Base-by-base conservation (phyloP, 176 grass and related monocot genomes). In the Rhipidocladum racemiflorum region DNA sequence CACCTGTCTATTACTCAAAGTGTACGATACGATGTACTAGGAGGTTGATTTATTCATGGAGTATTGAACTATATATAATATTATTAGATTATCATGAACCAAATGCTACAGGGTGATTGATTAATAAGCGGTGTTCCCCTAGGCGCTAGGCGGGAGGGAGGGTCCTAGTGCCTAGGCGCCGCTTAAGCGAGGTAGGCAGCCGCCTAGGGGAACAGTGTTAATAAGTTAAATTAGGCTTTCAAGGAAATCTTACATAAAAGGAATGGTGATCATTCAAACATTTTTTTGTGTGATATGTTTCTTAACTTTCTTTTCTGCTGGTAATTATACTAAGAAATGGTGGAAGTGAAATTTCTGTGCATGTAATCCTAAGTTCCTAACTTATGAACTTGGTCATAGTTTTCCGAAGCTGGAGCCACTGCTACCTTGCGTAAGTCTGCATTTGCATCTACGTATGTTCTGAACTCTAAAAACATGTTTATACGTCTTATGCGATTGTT, bases 381-480 rank as follows among this genome's bases (percentile, higher is more conserved):
- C 39, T 15, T 6, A 0, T 1, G 9, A 8, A 74, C 49, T 74
- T 49, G 42, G 12, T 25, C 9, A 1, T 30, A 27, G 21, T 32
- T 55, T 69, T 76, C 5, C 70, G 13, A 44, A 34, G 13, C 42
- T 42, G 57, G 67, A 65, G 48, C 13, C 14, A 14, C 6, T 64
- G 27, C 27, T 57, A 68, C 14, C 38, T 74, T 73, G 18, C 71
- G 3, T 35, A 39, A 23, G 48, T 34, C 13, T 82, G 24, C 24
- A 38, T 48, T 24, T 75, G 54, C 30, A 78, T 55, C n/a, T 77
- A 21, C 50, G 24, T 83, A 14, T 72, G 21, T 38, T 88, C 45
- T 68, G 40, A 84, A 68, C 61, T 79, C 42, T 42, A 8, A 2
- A 15, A 76, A 72, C 5, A 30, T 32, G 24, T 70, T 27, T 8